phyloP scores from a whole-genome alignment of 768 basidiomycete genomes.

The Lactifluus pinguis region DNA sequence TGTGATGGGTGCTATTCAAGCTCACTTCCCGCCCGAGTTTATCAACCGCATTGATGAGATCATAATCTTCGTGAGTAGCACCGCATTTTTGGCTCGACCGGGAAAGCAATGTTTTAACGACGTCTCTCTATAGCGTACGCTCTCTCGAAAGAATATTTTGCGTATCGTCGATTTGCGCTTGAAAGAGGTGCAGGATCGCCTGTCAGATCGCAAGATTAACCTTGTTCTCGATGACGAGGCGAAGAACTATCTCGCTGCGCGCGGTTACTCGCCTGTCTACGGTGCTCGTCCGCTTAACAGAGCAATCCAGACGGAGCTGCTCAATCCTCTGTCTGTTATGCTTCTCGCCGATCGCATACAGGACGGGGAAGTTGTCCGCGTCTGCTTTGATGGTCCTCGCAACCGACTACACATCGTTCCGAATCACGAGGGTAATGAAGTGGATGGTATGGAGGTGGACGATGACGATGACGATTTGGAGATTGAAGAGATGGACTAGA shows the following conservation, averaged over 20 bases:
- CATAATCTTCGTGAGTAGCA: constrained; percentile 51
- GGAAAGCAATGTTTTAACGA: constrained; percentile 26
- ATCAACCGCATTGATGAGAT: constrained; percentile 85
- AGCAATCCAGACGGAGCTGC: constrained; percentile 83
- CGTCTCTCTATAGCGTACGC: constrained; percentile 46
- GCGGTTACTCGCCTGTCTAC: constrained; percentile 74
- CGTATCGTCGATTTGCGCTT: constrained; percentile 87
- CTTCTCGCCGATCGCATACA: constrained; percentile 75
- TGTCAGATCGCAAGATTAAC: constrained; percentile 70
- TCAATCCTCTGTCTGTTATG: constrained; percentile 83
- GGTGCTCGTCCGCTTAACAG: constrained; percentile 91
- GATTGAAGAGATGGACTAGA: constrained; percentile 62
- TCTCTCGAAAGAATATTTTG: constrained; percentile 68
- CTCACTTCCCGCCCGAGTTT: constrained; percentile 89
- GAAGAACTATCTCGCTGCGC: constrained; percentile 64
- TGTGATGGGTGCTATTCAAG: constrained; percentile 73
- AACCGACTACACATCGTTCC: constrained; percentile 73
- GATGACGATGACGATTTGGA: constrained; percentile 48
- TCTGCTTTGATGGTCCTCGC: constrained; percentile 73
- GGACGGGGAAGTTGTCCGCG: constrained; percentile 68
- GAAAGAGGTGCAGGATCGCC: constrained; percentile 74
- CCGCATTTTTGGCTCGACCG: background rate
- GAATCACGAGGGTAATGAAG: constrained; percentile 60
- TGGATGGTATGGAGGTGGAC: constrained; percentile 52
- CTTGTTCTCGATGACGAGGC: constrained; percentile 69